Evolutionary conservation across 495 filamentous ascomycete species (phyloP), one percentile per base, ranked within the genome.

Genomic region (Saxophila tyrrhenica): DNA sequence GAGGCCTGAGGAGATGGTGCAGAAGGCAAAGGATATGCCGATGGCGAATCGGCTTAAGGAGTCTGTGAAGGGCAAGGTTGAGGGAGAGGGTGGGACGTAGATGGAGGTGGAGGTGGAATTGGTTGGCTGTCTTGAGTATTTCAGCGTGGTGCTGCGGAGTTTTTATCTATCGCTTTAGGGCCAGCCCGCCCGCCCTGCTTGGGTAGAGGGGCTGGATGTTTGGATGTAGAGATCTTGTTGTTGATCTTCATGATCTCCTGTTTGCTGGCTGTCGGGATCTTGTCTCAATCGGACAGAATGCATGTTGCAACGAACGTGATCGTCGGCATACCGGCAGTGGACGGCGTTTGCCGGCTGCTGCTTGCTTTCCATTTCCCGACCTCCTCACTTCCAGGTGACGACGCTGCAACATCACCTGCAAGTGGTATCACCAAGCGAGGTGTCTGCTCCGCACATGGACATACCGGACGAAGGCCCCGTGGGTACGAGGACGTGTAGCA

Each of bases 1-100:
- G 20, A 50, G 51, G 38, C 54, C 54, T 24, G 54, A 50, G 17
- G 54, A 56, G 17, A 56, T 56, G 54, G 24, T 46, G 29, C 25
- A 41, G 39, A 51, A 56, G 48, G 38, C 54, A 25, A 24, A 45
- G n/a, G 11, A 24, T 7, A 50, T 46, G 48, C 49, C 42, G 5
- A 7, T 3, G 16, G 43, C 42, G 17, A 38, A 48, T 20, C 25
- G 32, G 47, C 17, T 25, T 5, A 35, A 35, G 29, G 29, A 35
- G 29, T 35, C 29, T 5, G 29, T 35, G 29, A 35, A 35, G 13
- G 7, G 7, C 13, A 13, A 5, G 5, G 29, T 35, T 35, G 29
- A 35, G 5, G 29, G 29, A 7, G 29, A 35, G 5, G 29, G 29
- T 35, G 29, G 29, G 29, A 35, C 5, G 29, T 7, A 35, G 29